phyloP scores from a whole-genome alignment of 768 basidiomycete species.

The Stropharia rugosoannulata region DNA sequence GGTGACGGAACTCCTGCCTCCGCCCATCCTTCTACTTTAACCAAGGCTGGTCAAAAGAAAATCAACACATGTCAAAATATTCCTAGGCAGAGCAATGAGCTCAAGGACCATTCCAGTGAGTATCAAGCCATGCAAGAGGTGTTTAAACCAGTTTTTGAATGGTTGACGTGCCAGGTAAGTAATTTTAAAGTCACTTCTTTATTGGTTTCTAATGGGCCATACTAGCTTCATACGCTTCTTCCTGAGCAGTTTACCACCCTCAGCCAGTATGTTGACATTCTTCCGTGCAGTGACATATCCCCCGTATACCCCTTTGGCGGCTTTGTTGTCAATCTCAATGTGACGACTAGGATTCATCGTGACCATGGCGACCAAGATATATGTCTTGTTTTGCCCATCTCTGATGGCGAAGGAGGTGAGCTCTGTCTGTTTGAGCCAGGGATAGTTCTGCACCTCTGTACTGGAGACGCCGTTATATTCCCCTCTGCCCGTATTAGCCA shows the following conservation, averaged over 20 bases:
- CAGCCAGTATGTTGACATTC: background rate
- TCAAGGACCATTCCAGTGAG: background rate
- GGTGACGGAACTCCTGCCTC: conserved; percentile 2
- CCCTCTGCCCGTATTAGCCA: too few species aligned
- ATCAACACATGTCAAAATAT: conserved; percentile 6
- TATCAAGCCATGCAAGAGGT: background rate
- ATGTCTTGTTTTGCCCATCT: too few species aligned
- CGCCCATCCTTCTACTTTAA: conserved; percentile 7
- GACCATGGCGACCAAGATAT: too few species aligned
- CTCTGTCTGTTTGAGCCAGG: too few species aligned
- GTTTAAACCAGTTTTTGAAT: conserved; percentile 8
- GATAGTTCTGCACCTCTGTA: too few species aligned
- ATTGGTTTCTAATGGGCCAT: background rate
- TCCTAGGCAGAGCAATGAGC: background rate
- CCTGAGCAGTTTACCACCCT: conserved; percentile 2
- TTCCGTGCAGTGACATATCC: conserved; percentile 8
- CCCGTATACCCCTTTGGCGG: conserved; percentile 14
- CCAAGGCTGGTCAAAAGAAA: background rate
- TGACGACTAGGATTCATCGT: conserved; percentile 8
- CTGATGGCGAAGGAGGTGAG: too few species aligned
- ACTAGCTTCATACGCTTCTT: conserved; percentile 2
- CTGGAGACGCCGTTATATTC: too few species aligned
- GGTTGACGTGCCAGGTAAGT: conserved; percentile 1
- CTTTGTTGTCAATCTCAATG: conserved; percentile 16
- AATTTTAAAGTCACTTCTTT: background rate